These are phyloP conservation scores for Neoascochyta sp. DNA, from an alignment of 2,329 filamentous ascomycete species.

Conservation along the genomic window DNA sequence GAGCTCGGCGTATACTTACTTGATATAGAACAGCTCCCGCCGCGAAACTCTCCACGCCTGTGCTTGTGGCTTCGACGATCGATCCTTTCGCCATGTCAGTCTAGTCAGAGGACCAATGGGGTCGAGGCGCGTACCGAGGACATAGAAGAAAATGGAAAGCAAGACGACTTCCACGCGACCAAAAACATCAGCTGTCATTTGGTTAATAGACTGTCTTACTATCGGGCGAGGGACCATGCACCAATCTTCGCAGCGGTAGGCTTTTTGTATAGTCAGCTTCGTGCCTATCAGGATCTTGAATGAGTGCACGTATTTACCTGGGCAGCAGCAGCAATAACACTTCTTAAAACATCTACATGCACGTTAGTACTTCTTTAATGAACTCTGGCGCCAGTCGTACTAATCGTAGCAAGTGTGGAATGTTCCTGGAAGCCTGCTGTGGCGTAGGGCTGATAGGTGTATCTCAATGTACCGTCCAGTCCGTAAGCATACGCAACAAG, in stretches of 20 bases:
- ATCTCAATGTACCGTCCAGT: slow-evolving; percentile 51
- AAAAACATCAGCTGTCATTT: slow-evolving; percentile 58
- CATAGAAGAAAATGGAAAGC: slow-evolving; percentile 56
- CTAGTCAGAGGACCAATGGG: background rate
- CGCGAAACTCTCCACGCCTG: slow-evolving; percentile 51
- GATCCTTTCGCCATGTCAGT: slow-evolving; percentile 29
- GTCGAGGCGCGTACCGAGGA: slow-evolving; percentile 35
- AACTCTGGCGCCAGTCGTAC: no score
- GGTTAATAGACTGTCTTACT: slow-evolving; percentile 39
- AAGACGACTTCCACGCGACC: slow-evolving; percentile 58
- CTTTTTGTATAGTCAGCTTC: no score
- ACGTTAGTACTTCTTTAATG: background rate
- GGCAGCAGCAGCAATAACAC: slow-evolving; percentile 58
- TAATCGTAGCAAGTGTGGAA: slow-evolving; percentile 57
- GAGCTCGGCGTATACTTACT: slow-evolving; percentile 7
- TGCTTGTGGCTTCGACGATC: slow-evolving; percentile 53
- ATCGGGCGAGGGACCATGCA: background rate
- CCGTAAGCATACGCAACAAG: slow-evolving; percentile 62
- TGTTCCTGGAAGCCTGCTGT: slow-evolving; percentile 52
- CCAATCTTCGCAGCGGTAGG: slow-evolving; percentile 6
- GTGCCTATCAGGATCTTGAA: no score
- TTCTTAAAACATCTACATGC: slow-evolving; percentile 46
- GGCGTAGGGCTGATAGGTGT: slow-evolving; percentile 48
- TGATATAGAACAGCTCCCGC: slow-evolving; percentile 41
- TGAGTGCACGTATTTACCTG: slow-evolving; percentile 20